phyloP scores from a whole-genome alignment of 169 alveolate genomes.

The Cytauxzoon felis region DNA sequence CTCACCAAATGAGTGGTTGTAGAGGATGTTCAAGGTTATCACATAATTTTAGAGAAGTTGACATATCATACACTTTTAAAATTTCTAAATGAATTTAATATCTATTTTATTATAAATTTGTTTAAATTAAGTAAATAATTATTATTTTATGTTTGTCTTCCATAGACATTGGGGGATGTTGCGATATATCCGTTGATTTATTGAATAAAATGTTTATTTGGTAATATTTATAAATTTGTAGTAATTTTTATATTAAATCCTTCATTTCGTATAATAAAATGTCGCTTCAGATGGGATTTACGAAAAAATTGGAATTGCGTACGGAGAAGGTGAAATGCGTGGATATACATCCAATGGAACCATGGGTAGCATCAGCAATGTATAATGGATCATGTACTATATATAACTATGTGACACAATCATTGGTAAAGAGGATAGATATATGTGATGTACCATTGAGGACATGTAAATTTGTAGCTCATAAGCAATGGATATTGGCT shows the following conservation, averaged over 20 bases:
- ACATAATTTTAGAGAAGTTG: no score
- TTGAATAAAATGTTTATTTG: no score
- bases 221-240: no score
- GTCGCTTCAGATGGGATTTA: slow-evolving; percentile 91
- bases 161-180: no score
- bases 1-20: no score
- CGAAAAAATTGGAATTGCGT: slow-evolving; percentile 88
- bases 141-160: no score
- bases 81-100: no score
- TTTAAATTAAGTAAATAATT: no score
- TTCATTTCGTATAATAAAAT: slow-evolving; percentile 47
- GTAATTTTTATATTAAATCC: slow-evolving; percentile 4
- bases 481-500: slow-evolving; percentile 92
- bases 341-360: slow-evolving; percentile 92
- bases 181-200: no score
- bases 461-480: slow-evolving; percentile 91
- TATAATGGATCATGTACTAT: slow-evolving; percentile 90
- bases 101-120: no score
- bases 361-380: slow-evolving; percentile 93
- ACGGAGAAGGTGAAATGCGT: slow-evolving; percentile 94
- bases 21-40: no score
- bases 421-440: slow-evolving; percentile 89
- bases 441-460: slow-evolving; percentile 91
- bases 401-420: slow-evolving; percentile 83
- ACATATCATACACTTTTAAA: no score